Percentiles rank a stretch among this genome's conserved stretches.
Evolutionary conservation across 495 filamentous ascomycete species (phyloP).

Genomic region (Rostrohypoxylon terebratum): DNA sequence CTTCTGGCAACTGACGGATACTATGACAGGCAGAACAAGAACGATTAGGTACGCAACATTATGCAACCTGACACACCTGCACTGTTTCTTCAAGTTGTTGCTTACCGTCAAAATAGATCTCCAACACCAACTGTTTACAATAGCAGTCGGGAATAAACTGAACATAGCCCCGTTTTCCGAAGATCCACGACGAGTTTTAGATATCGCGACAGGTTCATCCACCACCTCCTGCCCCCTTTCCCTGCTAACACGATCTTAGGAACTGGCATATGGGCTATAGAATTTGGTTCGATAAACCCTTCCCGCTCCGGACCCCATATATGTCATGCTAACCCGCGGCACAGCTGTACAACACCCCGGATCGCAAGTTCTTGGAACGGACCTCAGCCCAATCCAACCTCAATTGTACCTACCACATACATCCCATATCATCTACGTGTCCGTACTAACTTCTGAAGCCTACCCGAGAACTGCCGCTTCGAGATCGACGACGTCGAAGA

Average conservation of each 20-base stretch:
- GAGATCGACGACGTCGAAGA: constrained; percentile 67
- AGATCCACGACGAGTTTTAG: constrained; percentile 54
- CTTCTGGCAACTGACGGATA: background rate
- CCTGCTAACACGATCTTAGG: constrained; percentile 41
- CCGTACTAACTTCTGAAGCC: constrained; percentile 22
- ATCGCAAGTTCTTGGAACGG: constrained; percentile 60
- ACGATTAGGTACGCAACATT: constrained; percentile 53
- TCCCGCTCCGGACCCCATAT: background rate
- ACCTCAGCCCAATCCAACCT: constrained; percentile 67
- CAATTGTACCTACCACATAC: constrained; percentile 48
- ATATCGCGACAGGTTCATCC: constrained; percentile 56
- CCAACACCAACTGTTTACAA: constrained; percentile 60
- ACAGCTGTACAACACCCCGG: constrained; percentile 47
- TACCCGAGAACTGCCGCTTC: constrained; percentile 67
- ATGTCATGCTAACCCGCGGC: constrained; percentile 16
- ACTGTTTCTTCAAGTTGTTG: background rate
- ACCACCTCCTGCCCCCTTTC: background rate
- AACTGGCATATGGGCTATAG: constrained; percentile 60
- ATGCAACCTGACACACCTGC: no score
- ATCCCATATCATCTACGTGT: background rate
- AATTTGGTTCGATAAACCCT: constrained; percentile 47
- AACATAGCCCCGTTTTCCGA: constrained; percentile 56
- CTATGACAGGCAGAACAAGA: constrained; percentile 56
- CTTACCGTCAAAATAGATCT: constrained; percentile 53
- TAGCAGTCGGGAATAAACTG: constrained; percentile 57